A percentile compares a stretch with the other conserved stretches of the same genome.
These are phyloP conservation scores for Trichopus zeylanicus DNA, from an alignment of 116 monocot species.

Conservation along the genomic window DNA sequence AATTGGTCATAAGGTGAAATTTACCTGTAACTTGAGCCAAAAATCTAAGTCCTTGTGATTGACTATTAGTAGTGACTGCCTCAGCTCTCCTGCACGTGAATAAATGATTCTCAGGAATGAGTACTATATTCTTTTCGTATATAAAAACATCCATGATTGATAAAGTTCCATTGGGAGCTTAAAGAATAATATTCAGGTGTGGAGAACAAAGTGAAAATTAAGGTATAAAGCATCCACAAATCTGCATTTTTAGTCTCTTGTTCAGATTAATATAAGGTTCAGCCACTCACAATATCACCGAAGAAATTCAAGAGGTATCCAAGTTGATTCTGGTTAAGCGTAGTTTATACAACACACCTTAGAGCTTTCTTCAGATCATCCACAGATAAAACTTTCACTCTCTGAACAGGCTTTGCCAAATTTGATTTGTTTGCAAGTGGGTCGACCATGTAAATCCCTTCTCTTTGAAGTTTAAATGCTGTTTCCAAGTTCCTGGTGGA, in stretches of 20 bases:
- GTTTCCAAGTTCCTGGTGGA: constrained; percentile 48
- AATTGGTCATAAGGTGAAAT: background rate
- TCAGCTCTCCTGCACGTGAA: constrained; percentile 55
- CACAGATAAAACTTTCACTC: constrained; percentile 61
- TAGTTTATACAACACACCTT: constrained; percentile 32
- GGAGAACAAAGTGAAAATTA: too few relatives aligned
- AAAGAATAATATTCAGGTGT: too few relatives aligned
- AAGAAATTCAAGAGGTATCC: background rate
- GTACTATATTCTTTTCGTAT: background rate
- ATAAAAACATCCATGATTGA: background rate
- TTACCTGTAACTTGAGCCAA: constrained; percentile 70
- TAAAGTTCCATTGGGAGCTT: too few relatives aligned
- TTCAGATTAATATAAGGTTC: too few relatives aligned
- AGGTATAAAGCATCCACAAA: too few relatives aligned
- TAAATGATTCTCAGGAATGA: background rate
- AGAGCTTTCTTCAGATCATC: constrained; percentile 73
- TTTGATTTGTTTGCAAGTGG: constrained; percentile 32
- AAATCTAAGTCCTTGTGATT: constrained; percentile 90
- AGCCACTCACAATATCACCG: background rate
- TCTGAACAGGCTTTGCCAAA: constrained; percentile 26
- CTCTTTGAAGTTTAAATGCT: constrained; percentile 33
- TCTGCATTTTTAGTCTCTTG: too few relatives aligned
- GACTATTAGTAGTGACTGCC: constrained; percentile 61
- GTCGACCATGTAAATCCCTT: constrained; percentile 70
- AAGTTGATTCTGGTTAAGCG: background rate